Conservation (phyloP, 2,329 filamentous ascomycete species). For the Aspergillus terreus region DNA sequence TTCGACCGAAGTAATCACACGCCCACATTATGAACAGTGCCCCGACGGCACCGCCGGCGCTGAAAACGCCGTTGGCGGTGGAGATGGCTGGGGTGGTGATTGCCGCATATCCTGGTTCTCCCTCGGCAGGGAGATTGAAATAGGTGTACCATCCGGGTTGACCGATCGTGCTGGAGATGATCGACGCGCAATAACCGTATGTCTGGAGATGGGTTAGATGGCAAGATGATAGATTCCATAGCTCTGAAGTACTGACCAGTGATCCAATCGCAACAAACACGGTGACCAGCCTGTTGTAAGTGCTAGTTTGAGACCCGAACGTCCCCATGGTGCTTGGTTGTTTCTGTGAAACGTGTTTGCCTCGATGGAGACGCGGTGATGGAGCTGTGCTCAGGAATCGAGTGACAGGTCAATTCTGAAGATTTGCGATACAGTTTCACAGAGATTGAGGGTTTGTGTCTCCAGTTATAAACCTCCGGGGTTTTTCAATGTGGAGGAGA, state of each 20-base stretch:
- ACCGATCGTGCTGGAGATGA: constrained; percentile 52
- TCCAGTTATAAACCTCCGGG: background rate
- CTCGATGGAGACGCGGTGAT: background rate
- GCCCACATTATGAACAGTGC: constrained; percentile 51
- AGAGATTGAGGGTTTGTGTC: no score
- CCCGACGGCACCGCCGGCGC: constrained; percentile 47
- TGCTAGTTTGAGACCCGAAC: constrained; percentile 35
- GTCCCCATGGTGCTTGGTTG: constrained; percentile 21
- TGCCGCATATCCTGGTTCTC: constrained; percentile 44
- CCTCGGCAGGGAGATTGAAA: constrained; percentile 45
- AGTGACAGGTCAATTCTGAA: background rate
- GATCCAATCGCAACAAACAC: constrained; percentile 39
- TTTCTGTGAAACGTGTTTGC: background rate
- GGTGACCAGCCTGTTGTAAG: constrained; percentile 37
- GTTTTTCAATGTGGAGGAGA: background rate
- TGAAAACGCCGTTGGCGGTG: constrained; percentile 49
- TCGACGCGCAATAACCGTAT: constrained; percentile 50
- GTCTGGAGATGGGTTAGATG: constrained; percentile 31
- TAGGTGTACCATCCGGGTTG: constrained; percentile 52
- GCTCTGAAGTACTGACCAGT: constrained; percentile 33
- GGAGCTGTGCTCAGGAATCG: background rate
- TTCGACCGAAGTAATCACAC: constrained; percentile 42
- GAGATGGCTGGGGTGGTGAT: constrained; percentile 47
- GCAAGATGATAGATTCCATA: constrained; percentile 1
- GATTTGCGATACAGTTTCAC: no score